Percentiles rank a stretch among this genome's conserved stretches.
phyloP scores from a whole-genome alignment of 306 rosid species.

The Inga laurina region DNA sequence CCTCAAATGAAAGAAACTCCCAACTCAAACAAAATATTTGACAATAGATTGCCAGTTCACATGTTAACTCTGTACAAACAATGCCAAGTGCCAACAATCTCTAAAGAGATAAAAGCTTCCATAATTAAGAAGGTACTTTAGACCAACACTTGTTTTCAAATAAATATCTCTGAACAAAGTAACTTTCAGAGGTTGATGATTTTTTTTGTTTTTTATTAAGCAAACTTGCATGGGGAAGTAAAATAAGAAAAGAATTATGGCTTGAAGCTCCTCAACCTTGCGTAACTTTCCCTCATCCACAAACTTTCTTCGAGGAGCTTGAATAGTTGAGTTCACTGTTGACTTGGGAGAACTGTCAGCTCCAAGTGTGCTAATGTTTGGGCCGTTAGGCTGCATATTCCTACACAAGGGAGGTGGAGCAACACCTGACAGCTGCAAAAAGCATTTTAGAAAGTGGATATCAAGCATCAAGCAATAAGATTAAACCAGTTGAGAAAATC shows the following conservation, averaged over 20 bases:
- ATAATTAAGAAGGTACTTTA: background rate
- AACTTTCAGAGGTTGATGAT: conserved; percentile 3
- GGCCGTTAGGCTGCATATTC: conserved; percentile 73
- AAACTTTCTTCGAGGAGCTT: conserved; percentile 93
- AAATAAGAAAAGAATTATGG: conserved; percentile 9
- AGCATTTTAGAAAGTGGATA: conserved; percentile 4
- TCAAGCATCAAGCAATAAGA: conserved; percentile 26
- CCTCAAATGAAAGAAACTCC: background rate
- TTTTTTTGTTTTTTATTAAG: conserved; percentile 7
- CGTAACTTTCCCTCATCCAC: conserved; percentile 97
- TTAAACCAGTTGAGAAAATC: conserved; percentile 11
- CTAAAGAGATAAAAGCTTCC: background rate
- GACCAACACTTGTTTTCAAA: conserved; percentile 20
- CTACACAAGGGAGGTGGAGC: conserved; percentile 92
- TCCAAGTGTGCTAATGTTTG: conserved; percentile 52
- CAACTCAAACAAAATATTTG: conserved; percentile 8
- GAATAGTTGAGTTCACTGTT: conserved; percentile 79
- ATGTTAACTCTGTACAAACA: background rate
- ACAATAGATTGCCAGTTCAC: background rate
- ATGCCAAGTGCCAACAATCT: background rate
- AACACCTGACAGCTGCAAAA: conserved; percentile 77
- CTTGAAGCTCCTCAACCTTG: conserved; percentile 55
- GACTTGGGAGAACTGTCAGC: conserved; percentile 84
- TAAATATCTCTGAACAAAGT: background rate
- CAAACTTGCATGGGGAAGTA: conserved; percentile 13